A percentile compares a stretch with the other conserved stretches of the same genome.
phyloP scores from a whole-genome alignment of 2,329 filamentous ascomycete species.

The Emergomyces africanus region DNA sequence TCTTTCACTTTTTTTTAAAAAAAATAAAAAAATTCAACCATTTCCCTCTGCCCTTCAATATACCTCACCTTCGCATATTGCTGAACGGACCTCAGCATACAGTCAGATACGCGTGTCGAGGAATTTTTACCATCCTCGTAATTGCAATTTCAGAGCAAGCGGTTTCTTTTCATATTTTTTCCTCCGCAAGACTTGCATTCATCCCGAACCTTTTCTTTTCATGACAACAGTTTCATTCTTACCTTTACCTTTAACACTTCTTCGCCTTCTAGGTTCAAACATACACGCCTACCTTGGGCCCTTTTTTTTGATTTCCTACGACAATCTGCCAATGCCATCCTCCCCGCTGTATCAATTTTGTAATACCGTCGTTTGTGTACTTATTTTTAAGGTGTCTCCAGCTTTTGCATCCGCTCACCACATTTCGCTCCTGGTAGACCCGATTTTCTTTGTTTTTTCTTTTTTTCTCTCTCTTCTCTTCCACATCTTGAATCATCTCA shows the following conservation, averaged over 20 bases:
- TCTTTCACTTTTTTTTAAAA: too few relatives aligned
- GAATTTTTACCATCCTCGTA: background rate
- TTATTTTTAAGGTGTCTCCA: background rate
- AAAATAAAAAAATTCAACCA: too few relatives aligned
- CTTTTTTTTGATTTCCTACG: background rate
- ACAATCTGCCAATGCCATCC: background rate
- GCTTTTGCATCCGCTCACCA: background rate
- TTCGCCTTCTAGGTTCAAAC: background rate
- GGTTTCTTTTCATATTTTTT: background rate
- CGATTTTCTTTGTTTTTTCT: background rate
- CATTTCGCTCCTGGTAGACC: too few relatives aligned
- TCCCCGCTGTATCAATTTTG: background rate
- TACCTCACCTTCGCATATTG: background rate
- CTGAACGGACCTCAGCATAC: background rate
- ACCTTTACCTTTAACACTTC: background rate
- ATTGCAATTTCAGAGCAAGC: conserved; percentile 1
- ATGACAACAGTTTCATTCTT: background rate
- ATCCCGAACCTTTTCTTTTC: background rate
- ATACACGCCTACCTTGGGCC: background rate
- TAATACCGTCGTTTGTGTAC: background rate
- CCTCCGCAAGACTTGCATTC: background rate
- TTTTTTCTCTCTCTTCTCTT: background rate
- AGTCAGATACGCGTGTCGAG: background rate
- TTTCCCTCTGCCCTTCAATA: too few relatives aligned
- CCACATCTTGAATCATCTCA: background rate